These are phyloP conservation scores for Globisporangium splendens DNA, from an alignment of 352 stramenopile genomes.

Conservation along the genomic window DNA sequence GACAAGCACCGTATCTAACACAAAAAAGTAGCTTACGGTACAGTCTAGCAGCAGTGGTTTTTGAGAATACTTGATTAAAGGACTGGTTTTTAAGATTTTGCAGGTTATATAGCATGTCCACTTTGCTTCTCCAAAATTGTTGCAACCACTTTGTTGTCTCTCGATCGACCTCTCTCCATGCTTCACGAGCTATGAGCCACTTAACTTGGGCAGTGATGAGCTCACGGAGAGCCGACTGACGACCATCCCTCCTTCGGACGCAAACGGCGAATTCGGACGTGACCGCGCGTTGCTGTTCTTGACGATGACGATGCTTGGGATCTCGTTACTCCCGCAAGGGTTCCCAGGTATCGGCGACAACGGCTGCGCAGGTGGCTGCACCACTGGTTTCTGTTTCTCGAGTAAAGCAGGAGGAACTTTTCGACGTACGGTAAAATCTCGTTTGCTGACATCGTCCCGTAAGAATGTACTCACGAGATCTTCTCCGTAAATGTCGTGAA, in stretches of 20 bases:
- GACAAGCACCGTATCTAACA: too few relatives aligned
- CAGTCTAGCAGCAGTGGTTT: too few relatives aligned
- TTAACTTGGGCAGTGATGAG: constrained; percentile 13
- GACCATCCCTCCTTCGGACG: not conserved
- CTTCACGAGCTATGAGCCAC: not conserved
- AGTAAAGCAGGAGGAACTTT: constrained; percentile 1
- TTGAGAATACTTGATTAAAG: too few relatives aligned
- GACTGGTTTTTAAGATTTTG: too few relatives aligned
- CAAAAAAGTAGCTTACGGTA: too few relatives aligned
- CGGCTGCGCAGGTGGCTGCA: not conserved
- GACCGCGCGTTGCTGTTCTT: not conserved
- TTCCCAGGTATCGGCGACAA: not conserved
- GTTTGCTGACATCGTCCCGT: constrained; percentile 12
- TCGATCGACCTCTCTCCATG: not conserved
- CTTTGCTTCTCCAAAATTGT: too few relatives aligned
- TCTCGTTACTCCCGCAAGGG: not conserved
- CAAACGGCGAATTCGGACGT: not conserved
- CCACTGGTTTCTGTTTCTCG: constrained; percentile 5
- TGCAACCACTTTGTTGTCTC: not conserved
- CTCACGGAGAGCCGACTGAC: constrained; percentile 5
- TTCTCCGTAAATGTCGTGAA: constrained; percentile 63
- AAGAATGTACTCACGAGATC: constrained; percentile 51
- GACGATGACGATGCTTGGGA: not conserved
- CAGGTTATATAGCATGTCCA: too few relatives aligned
- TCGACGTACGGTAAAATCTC: not conserved